These are phyloP conservation scores for Dryadomyces sulphureus DNA, from an alignment of 2,329 filamentous ascomycete species.

Conservation along the genomic window DNA sequence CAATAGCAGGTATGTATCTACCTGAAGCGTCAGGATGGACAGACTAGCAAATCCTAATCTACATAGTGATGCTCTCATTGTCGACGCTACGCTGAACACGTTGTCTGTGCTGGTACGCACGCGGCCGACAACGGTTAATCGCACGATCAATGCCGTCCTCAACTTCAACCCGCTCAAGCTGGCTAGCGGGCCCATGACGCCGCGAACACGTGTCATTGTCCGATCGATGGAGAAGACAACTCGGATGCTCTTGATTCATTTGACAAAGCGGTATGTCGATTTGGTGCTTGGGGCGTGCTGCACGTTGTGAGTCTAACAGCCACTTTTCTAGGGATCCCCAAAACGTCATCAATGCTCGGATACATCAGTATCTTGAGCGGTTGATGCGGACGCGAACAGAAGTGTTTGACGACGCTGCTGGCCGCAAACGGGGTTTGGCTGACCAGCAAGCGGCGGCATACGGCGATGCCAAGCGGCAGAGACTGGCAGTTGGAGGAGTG, in stretches of 20 bases:
- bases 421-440: slow-evolving; percentile 61
- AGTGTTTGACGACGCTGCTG: slow-evolving; percentile 60
- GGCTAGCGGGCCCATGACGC: slow-evolving; percentile 57
- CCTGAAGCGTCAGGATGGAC: background rate
- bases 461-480: slow-evolving; percentile 72
- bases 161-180: slow-evolving; percentile 85
- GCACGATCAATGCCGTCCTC: slow-evolving; percentile 72
- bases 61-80: slow-evolving; percentile 64
- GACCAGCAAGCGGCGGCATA: slow-evolving; percentile 56
- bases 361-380: slow-evolving; percentile 77
- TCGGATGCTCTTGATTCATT: slow-evolving; percentile 66
- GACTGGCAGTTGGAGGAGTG: slow-evolving; percentile 30
- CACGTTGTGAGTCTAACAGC: background rate
- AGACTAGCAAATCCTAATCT: background rate
- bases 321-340: slow-evolving; percentile 52
- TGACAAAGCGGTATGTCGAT: slow-evolving; percentile 52
- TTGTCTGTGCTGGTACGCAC: slow-evolving; percentile 71
- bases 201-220: slow-evolving; percentile 66
- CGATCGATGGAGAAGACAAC: slow-evolving; percentile 94
- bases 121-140: slow-evolving; percentile 65
- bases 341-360: slow-evolving; percentile 57
- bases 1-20: slow-evolving; percentile 51
- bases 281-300: background rate
- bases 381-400: slow-evolving; percentile 66
- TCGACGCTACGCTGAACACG: slow-evolving; percentile 85